Base-by-base conservation (phyloP, 1,139 yeast genomes). In the Diutina sp. region DNA sequence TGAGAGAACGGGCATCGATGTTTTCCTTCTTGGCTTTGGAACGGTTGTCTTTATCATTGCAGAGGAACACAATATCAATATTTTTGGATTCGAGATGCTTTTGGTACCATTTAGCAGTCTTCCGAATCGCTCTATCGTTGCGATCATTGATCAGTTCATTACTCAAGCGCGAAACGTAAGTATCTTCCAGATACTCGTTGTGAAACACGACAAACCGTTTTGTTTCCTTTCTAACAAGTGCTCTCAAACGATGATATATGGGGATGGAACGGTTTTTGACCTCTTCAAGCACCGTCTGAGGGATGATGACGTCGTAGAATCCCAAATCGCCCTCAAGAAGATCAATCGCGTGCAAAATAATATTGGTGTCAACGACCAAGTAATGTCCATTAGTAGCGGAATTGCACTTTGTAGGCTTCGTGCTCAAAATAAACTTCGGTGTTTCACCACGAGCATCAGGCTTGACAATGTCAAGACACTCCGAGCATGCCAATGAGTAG, bases 251-350 rank as follows among this genome's bases (percentile, higher is more conserved):
- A 64, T 87, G 85, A 67, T 91, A 95, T 35, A 91, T 85, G 2
- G 99, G 97, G 64, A 85, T 82, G 53, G 96, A 88, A 65, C 87
- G 78, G 67, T 90, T 90, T 61, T 90, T 82, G 21, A 91, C 97
- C 69, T 95, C 98, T 64, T 95, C 98, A 53, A 95, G 75, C 1
- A 90, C 98, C 2, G 96, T 87, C 68, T 95, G 99, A 2, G 98
- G 97, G 16, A 95, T 73, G 57, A 95, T 85, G 28, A 91, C 96
- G 71, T 95, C 98, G 65, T 80, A 85, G 66, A 95, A 90, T 58
- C 89, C 85, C 54, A 81, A 79, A 46, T 78, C 77, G 65, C 84
- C 85, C 68, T 95, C 99, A 60, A 95, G 73, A 60, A 93, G 72
- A 69, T 93, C 99, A 60, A 95, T 91, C 7, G 96, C 95, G 66